Base-by-base conservation (phyloP, 2,329 filamentous ascomycete species). In the Ophiocordyceps camponoti-floridani region DNA sequence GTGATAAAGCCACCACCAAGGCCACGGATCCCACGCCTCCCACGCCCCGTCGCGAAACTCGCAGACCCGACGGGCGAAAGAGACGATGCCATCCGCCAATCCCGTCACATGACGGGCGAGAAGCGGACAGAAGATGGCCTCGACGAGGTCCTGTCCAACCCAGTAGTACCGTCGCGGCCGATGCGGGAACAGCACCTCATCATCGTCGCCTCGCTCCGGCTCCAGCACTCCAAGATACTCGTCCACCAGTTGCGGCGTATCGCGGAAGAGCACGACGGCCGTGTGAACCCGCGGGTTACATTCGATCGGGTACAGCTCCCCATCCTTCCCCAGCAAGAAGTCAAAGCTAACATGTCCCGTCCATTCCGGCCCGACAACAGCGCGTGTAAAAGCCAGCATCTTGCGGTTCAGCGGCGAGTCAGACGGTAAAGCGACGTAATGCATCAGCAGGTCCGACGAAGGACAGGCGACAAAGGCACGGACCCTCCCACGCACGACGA, bases 331-430 rank as follows among this genome's bases (percentile, higher is more conserved):
- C 2, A 82, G 71, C 50, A 86, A 62, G 49, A 88, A 80, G 55
- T 84, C 78, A 45, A 88, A 79, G 16, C 73, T 79, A 30, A 87
- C 57, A 55, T 88, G 84, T 0, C 83, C 83, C 0, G 80, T 85
- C 53, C 83, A 64, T 0, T 43, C 43, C 0, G 54, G 50, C 63
- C 71, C 69, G 23, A 69, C 63, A 41, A 65, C 66, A 3, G 56
- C 55, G 0, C 11, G 58, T 62, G 82, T 86, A 52, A 86, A 84
- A 2, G 62, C 62, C 1, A 80, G 66, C 72, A 87, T 82, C 1
- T 72, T 70, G 19, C 60, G 59, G 37, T 66, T 71, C 0, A 86
- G 59, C 0, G 66, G 60, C 0, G 73, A 75, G 8, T 71, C 61
- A 0, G 66, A 49, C 0, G 73, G 69, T 0, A 86, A 66, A 0